These are phyloP conservation scores for Metschnikowia orientalis DNA, from an alignment of 805 yeast genomes.

Conservation along the genomic window DNA sequence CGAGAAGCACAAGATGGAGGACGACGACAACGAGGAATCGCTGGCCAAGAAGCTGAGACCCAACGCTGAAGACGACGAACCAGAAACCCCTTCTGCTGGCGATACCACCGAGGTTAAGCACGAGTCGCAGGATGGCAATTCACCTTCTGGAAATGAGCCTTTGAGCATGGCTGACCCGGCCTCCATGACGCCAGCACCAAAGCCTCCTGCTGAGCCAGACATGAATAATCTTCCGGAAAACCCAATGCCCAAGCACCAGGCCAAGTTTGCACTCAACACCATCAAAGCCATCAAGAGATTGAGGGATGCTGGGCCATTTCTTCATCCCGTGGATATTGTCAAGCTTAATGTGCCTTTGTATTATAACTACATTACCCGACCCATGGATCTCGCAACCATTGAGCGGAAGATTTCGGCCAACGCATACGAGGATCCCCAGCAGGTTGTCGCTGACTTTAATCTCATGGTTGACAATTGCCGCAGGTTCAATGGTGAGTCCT, in stretches of 20 bases:
- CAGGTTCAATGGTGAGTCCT: slow-evolving; percentile 77
- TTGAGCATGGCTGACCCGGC: neutral
- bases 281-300: slow-evolving; percentile 83
- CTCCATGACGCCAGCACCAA: slow-evolving; percentile 56
- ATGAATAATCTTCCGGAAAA: slow-evolving; percentile 59
- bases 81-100: too few relatives aligned
- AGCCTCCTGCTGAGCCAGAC: slow-evolving; percentile 71
- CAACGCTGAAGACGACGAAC: slow-evolving; percentile 11
- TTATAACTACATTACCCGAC: slow-evolving; percentile 74
- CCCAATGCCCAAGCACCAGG: slow-evolving; percentile 81
- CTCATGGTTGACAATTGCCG: slow-evolving; percentile 80
- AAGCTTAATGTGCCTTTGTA: slow-evolving; percentile 89
- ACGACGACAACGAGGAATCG: slow-evolving; percentile 20
- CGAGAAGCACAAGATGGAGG: slow-evolving; percentile 30
- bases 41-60: slow-evolving; percentile 20
- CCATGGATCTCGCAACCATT: slow-evolving; percentile 92
- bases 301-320: slow-evolving; percentile 88
- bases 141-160: too few relatives aligned
- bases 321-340: slow-evolving; percentile 84
- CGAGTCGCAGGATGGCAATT: neutral
- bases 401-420: slow-evolving; percentile 69
- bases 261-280: slow-evolving; percentile 70
- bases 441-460: slow-evolving; percentile 73
- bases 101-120: neutral
- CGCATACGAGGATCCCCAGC: slow-evolving; percentile 68